Evolutionary conservation across 305 asterid species (phyloP), one percentile per base, ranked within the genome.

Genomic region (Fraxinus paxiana): DNA sequence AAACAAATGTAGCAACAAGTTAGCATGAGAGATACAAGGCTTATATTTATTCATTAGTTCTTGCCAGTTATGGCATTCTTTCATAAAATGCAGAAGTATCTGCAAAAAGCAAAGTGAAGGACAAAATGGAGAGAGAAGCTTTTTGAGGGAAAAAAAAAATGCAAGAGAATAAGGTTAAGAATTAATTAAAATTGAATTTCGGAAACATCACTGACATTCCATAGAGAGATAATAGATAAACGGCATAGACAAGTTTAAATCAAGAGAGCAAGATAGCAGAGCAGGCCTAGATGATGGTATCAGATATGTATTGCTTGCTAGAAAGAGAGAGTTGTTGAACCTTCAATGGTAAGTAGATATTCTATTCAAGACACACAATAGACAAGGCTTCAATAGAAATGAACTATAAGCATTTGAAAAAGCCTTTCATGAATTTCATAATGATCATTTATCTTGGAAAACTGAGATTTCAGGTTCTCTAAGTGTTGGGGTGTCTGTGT

Each of bases 71-170:
- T 71, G 22, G 74, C 24, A 69, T 26, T 35, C 61, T 26, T 63
- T 9, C 31, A 31, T 2, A n/a, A 17, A 63, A 41, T 15, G 31
- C 8, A 41, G 12, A 79, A 79, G 31, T 33, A 4, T 20, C 24
- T 4, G 77, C 77, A 43, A 76, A 63, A 70, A 30, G 34, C 73
- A 48, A 75, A 70, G 37, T 31, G 26, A 69, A 69, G 74, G 24
- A 59, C 13, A 26, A 75, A 20, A 31, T 12, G 15, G 28, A 15
- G 67, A 22, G 3, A 78, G 56, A 10, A 24, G 35, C 74, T 15
- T 72, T 30, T 10, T 12, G 7, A 48, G 41, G 41, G 30, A 26
- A 26, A 4, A 26, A 65, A 28, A 24, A 65, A 65, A 3, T 61
- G 71, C 71, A 65, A 26, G 73, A 26, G 37, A 28, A 65, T 26